Percentiles rank a stretch among this genome's conserved stretches.
phyloP scores from a whole-genome alignment of 2,329 filamentous ascomycete species.

The Fusarium piperis region DNA sequence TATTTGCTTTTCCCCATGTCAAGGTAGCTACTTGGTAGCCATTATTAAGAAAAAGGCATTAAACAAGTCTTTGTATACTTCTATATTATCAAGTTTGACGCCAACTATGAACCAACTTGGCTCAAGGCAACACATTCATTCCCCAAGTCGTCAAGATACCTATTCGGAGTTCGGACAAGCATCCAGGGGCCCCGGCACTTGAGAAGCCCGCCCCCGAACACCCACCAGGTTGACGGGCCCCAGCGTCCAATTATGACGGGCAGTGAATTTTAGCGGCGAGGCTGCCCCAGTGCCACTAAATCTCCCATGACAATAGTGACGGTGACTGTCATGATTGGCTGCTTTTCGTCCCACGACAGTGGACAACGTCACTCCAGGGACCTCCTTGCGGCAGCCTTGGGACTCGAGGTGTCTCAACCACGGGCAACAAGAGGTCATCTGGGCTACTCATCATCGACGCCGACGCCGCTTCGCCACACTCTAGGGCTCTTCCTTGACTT shows the following conservation, averaged over 20 bases:
- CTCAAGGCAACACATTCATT: not conserved
- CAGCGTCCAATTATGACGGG: not conserved
- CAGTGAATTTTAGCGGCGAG: conserved; percentile 11
- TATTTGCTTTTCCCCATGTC: not conserved
- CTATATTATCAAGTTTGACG: conserved; percentile 6
- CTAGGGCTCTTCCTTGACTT: not conserved
- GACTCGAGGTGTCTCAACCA: conserved; percentile 2
- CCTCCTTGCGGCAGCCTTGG: conserved; percentile 17
- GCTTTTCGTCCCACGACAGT: not conserved
- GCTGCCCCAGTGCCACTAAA: conserved; percentile 13
- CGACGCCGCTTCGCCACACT: conserved; percentile 10
- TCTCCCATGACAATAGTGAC: not conserved
- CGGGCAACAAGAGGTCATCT: conserved; percentile 21
- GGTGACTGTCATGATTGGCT: conserved; percentile 14
- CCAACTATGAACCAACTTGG: conserved; percentile 1
- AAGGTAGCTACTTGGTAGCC: not conserved
- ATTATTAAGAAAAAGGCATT: not conserved
- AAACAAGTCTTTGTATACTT: not conserved
- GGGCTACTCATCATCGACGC: conserved; percentile 10
- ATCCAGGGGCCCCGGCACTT: not conserved
- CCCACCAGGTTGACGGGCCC: not conserved
- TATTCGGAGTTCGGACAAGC: not conserved
- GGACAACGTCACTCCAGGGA: conserved; percentile 33
- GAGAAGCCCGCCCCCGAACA: not conserved
- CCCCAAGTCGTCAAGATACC: not conserved